These are phyloP conservation scores for Cadophora gregata DNA, from an alignment of 2,329 filamentous ascomycete genomes.

Conservation along the genomic window DNA sequence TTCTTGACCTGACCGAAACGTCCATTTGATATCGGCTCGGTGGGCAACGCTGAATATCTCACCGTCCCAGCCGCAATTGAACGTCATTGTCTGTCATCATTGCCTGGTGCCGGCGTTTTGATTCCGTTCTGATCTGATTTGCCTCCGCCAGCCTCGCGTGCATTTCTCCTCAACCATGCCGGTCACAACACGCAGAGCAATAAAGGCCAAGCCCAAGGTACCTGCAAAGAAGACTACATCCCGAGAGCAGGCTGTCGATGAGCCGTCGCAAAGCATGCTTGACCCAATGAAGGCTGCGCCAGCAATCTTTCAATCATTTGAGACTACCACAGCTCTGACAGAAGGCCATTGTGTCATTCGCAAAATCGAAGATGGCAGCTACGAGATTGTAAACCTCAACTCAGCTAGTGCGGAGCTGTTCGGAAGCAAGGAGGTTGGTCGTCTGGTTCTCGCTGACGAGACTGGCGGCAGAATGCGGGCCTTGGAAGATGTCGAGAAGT, in stretches of 20 bases:
- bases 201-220: neutral
- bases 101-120: no score
- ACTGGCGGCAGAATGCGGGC: neutral
- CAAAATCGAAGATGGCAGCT: slow-evolving; percentile 4
- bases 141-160: neutral
- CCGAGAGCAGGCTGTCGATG: neutral
- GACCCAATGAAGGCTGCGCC: neutral
- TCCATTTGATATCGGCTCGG: no score
- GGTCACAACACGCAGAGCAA: neutral
- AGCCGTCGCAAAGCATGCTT: neutral
- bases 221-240: neutral
- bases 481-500: neutral
- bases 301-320: neutral
- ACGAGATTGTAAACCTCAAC: slow-evolving; percentile 4
- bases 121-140: no score
- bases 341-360: slow-evolving; percentile 11
- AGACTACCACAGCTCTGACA: neutral
- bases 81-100: no score
- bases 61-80: no score
- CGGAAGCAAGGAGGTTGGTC: slow-evolving; percentile 7
- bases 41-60: no score
- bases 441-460: neutral
- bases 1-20: no score
- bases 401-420: neutral
- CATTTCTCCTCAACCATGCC: neutral